phyloP scores from a whole-genome alignment of 164 flowering plant genomes.

The Piper betle region DNA sequence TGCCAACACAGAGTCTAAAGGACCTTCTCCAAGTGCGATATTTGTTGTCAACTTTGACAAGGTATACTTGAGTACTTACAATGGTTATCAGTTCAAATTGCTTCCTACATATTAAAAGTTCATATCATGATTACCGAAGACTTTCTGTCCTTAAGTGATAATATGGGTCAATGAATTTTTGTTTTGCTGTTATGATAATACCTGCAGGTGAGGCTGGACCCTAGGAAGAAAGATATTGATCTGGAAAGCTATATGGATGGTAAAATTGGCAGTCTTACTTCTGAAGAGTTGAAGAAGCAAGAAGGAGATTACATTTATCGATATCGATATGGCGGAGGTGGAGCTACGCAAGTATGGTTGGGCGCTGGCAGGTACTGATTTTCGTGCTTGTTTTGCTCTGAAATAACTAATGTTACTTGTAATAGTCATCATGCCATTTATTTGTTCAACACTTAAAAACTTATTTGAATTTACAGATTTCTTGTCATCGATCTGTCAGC shows the following conservation, averaged over 20 bases:
- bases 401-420: not conserved
- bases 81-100: not conserved
- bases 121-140: too few species aligned
- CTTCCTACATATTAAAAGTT: not conserved
- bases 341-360: slow-evolving; percentile 98
- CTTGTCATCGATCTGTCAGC: slow-evolving; percentile 93
- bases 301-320: slow-evolving; percentile 87
- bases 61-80: slow-evolving; percentile 25
- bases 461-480: slow-evolving; percentile 38
- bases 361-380: slow-evolving; percentile 68
- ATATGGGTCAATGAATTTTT: too few species aligned
- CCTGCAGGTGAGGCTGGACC: slow-evolving; percentile 85
- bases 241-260: slow-evolving; percentile 68
- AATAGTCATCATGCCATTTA: not conserved
- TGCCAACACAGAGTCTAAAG: slow-evolving; percentile 38
- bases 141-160: too few species aligned
- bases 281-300: slow-evolving; percentile 80
- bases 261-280: slow-evolving; percentile 34
- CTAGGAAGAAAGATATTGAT: slow-evolving; percentile 76
- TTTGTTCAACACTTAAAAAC: not conserved
- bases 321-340: slow-evolving; percentile 92
- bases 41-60: slow-evolving; percentile 93
- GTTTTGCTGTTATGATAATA: not conserved
- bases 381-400: not conserved
- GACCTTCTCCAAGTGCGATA: slow-evolving; percentile 68